These are phyloP conservation scores for Wickerhamomyces chaumierensis DNA, from an alignment of 805 yeast genomes.

Conservation along the genomic window DNA sequence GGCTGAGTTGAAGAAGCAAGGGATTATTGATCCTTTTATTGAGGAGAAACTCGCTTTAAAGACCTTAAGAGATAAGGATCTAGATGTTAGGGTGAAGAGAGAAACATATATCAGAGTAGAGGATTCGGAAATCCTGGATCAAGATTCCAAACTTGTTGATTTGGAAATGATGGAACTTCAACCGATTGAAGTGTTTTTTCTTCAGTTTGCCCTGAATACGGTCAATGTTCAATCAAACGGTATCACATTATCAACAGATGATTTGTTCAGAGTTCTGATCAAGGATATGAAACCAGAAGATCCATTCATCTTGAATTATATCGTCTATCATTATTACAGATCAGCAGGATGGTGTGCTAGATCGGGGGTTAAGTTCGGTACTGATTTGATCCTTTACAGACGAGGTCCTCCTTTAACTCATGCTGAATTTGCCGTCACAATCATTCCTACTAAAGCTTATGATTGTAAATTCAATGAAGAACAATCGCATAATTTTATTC, in stretches of 20 bases:
- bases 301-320: constrained; percentile 33
- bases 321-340: constrained; percentile 76
- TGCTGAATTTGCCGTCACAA: constrained; percentile 70
- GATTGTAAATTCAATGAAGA: constrained; percentile 17
- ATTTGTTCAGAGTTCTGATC: constrained; percentile 8
- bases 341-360: constrained; percentile 92
- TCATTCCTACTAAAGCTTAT: constrained; percentile 29
- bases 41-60: constrained; percentile 22
- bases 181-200: constrained; percentile 66
- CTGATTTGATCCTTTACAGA: constrained; percentile 72
- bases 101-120: constrained; percentile 21
- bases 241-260: constrained; percentile 8
- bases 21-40: constrained; percentile 25
- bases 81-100: constrained; percentile 13
- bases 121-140: constrained; percentile 23
- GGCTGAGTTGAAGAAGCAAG: constrained; percentile 27
- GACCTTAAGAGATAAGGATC: constrained; percentile 21
- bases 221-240: constrained; percentile 24
- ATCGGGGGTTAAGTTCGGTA: constrained; percentile 85
- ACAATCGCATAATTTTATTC: constrained; percentile 33
- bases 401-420: constrained; percentile 95
- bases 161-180: constrained; percentile 45
- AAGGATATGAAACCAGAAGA: constrained; percentile 10
- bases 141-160: constrained; percentile 20
- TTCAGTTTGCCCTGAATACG: constrained; percentile 45